phyloP scores from a whole-genome alignment of 768 basidiomycete species.

The Psilocybe tampanensis region DNA sequence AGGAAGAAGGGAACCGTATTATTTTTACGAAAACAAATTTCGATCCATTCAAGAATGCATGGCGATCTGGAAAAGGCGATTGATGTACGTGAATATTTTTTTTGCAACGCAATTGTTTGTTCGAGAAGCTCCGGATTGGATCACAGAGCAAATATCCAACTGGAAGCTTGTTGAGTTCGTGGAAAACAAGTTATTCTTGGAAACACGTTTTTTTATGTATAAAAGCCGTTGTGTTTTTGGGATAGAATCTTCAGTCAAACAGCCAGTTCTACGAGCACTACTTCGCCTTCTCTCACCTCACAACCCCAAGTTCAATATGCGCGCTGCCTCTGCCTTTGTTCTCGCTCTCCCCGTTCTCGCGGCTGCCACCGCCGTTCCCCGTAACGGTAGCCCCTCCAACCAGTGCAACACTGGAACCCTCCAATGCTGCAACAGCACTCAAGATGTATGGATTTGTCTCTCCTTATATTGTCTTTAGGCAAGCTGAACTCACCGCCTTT shows the following conservation, averaged over 20 bases:
- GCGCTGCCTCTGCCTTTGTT: slow-evolving; percentile 25
- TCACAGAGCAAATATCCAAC: neutral
- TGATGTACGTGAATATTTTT: no score
- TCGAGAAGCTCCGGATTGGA: neutral
- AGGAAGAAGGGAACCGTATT: no score
- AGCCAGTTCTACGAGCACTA: slow-evolving; percentile 20
- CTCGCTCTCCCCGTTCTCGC: slow-evolving; percentile 29
- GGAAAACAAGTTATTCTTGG: neutral
- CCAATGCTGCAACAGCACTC: slow-evolving; percentile 29
- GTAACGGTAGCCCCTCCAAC: slow-evolving; percentile 18
- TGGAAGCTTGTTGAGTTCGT: neutral
- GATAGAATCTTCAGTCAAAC: slow-evolving; percentile 19
- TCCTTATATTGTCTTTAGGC: neutral
- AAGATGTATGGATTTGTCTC: slow-evolving; percentile 17
- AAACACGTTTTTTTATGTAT: slow-evolving; percentile 8
- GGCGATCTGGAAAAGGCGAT: no score
- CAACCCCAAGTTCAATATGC: slow-evolving; percentile 23
- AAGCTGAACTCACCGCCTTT: neutral
- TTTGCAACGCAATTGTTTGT: no score
- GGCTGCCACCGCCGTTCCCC: slow-evolving; percentile 26
- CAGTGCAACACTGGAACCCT: slow-evolving; percentile 30
- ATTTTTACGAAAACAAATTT: no score
- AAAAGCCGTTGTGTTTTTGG: slow-evolving; percentile 9
- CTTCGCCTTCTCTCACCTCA: slow-evolving; percentile 18
- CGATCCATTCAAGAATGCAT: no score